Evolutionary conservation across 768 basidiomycete genomes (phyloP).

Genomic region (Pluteus cervinus): DNA sequence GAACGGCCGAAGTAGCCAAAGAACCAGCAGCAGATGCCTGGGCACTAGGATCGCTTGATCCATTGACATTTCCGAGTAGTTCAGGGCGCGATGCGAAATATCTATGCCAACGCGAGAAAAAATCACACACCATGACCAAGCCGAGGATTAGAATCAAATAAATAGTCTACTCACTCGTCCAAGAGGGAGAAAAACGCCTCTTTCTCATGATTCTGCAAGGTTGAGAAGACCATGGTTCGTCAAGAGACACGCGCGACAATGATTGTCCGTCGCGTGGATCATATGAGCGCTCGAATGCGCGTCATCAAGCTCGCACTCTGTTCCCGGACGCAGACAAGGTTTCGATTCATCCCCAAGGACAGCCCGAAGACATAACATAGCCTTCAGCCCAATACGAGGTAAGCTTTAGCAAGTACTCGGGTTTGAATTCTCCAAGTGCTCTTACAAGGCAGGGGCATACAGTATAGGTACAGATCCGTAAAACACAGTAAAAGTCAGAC

Average conservation of each 20-base stretch:
- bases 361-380: too few species aligned
- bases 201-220: constrained; percentile 62
- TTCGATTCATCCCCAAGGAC: too few species aligned
- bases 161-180: constrained; percentile 56
- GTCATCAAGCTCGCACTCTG: too few species aligned
- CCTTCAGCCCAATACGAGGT: too few species aligned
- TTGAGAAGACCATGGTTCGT: constrained; percentile 69
- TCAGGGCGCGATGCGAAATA: constrained; percentile 74
- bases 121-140: constrained; percentile 8
- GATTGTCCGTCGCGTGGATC: too few species aligned
- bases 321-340: too few species aligned
- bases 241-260: too few species aligned
- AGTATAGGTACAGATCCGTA: constrained; percentile 18
- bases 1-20: constrained; percentile 36
- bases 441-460: constrained; percentile 17
- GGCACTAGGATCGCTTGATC: constrained; percentile 16
- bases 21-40: constrained; percentile 22
- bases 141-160: constrained; percentile 5
- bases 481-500: background rate
- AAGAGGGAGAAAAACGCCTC: constrained; percentile 76
- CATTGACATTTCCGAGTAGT: constrained; percentile 34
- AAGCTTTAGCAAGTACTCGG: too few species aligned
- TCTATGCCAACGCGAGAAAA: constrained; percentile 25
- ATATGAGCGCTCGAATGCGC: too few species aligned
- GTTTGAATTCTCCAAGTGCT: too few species aligned